These are phyloP conservation scores for Gloeophyllum trabeum DNA, from an alignment of 768 basidiomycete species.

Conservation along the genomic window DNA sequence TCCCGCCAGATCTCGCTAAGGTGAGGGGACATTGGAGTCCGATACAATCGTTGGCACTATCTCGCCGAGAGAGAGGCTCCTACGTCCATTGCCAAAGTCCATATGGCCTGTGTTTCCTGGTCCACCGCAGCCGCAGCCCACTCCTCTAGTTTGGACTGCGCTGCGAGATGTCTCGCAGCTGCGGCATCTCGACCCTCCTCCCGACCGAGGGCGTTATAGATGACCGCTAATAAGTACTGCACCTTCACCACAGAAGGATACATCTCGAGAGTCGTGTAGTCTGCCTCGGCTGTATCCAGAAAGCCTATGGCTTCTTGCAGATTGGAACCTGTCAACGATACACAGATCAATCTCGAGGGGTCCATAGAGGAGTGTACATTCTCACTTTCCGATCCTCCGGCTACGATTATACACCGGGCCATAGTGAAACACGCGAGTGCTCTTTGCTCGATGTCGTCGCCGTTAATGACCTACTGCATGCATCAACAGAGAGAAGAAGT, in stretches of 20 bases:
- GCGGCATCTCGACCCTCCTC: constrained; percentile 41
- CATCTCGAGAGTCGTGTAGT: constrained; percentile 51
- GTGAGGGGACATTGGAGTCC: too few species aligned
- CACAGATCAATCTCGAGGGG: too few species aligned
- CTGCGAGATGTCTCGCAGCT: constrained; percentile 34
- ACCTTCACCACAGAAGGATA: constrained; percentile 51
- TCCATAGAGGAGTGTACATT: too few species aligned
- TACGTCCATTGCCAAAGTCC: constrained; percentile 46
- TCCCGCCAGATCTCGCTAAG: too few species aligned
- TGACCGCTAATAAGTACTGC: constrained; percentile 58
- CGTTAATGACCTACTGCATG: constrained; percentile 44
- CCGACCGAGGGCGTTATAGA: constrained; percentile 62
- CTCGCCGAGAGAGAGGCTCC: constrained; percentile 41
- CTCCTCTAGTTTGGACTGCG: constrained; percentile 27
- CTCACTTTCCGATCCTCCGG: constrained; percentile 22
- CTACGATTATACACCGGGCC: constrained; percentile 64
- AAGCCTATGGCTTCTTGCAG: too few species aligned
- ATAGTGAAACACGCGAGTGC: constrained; percentile 65
- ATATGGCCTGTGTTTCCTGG: constrained; percentile 38
- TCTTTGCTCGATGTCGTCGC: constrained; percentile 65
- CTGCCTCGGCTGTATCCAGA: constrained; percentile 53
- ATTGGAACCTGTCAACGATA: too few species aligned
- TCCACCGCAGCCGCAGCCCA: constrained; percentile 36
- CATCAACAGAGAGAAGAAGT: not conserved
- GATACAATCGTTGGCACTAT: too few species aligned